phyloP scores from a whole-genome alignment of 345 rosid genomes.

The Brassica incana region DNA sequence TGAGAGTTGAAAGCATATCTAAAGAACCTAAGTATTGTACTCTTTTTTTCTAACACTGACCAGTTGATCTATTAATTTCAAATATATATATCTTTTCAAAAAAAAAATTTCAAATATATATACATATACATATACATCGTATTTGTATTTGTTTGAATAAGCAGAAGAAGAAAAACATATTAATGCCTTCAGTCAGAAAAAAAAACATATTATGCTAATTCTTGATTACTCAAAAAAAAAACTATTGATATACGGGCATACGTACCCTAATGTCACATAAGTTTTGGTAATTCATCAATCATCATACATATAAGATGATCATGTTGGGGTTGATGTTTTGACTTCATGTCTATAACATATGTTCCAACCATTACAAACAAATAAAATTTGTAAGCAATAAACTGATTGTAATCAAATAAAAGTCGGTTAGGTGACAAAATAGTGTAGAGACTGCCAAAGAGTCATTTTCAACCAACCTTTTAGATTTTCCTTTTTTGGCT shows the following conservation, averaged over 20 bases:
- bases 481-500: conserved; percentile 8
- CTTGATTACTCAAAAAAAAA: neutral
- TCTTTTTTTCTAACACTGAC: neutral
- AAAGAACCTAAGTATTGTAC: neutral
- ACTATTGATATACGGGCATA: neutral
- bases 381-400: neutral
- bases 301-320: neutral
- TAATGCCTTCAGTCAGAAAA: no score
- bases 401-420: neutral
- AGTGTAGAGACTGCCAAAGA: conserved; percentile 18
- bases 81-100: neutral
- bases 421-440: neutral
- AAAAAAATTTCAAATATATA: no score
- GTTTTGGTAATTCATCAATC: neutral
- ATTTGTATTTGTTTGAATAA: neutral
- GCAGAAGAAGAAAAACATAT: neutral
- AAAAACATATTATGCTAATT: neutral
- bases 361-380: neutral
- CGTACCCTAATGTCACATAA: neutral
- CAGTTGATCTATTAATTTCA: neutral
- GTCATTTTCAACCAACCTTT: conserved; percentile 21
- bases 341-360: neutral
- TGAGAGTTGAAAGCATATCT: neutral
- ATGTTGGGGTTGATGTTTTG: neutral
- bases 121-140: neutral